Conservation (phyloP, 192 early-diverging fungal genomes). For the Rhizoclosmatium sp. region DNA sequence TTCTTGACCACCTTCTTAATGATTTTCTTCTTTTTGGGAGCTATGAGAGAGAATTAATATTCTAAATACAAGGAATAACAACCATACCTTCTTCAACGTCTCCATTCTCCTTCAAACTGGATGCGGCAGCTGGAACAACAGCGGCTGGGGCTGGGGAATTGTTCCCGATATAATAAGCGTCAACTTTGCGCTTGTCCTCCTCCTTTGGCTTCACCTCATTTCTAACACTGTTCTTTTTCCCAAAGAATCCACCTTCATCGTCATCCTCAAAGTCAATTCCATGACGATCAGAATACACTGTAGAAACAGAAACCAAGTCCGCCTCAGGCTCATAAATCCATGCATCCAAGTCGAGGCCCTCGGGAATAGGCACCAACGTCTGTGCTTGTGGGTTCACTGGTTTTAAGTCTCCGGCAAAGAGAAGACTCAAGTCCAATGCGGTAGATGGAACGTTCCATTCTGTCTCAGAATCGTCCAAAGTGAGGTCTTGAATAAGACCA, state of each 20-base stretch:
- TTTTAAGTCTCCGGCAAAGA: slow-evolving; percentile 84
- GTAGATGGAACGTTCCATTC: slow-evolving; percentile 11
- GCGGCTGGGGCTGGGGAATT: not conserved
- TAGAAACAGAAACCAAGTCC: slow-evolving; percentile 42
- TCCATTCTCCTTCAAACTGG: not conserved
- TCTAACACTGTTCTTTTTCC: not conserved
- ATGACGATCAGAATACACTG: slow-evolving; percentile 6
- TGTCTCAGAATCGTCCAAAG: not conserved
- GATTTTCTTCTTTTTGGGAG: not conserved
- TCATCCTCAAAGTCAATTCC: slow-evolving; percentile 19
- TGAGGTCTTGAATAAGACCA: slow-evolving; percentile 15
- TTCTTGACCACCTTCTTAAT: slow-evolving; percentile 1
- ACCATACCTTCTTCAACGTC: slow-evolving; percentile 5
- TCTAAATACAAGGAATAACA: not conserved
- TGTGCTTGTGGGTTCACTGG: slow-evolving; percentile 92
- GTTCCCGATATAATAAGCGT: not conserved
- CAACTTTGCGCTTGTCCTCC: not conserved
- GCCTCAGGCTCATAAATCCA: slow-evolving; percentile 80
- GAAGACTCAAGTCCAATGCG: slow-evolving; percentile 10
- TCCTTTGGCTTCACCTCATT: not conserved
- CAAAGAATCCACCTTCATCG: not conserved
- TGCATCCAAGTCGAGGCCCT: slow-evolving; percentile 83
- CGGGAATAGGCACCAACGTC: slow-evolving; percentile 86
- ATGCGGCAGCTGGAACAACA: not conserved
- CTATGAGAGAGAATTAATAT: not conserved